Base-by-base conservation (phyloP, 2,329 filamentous ascomycete genomes). In the Fonsecaea pugnacius region DNA sequence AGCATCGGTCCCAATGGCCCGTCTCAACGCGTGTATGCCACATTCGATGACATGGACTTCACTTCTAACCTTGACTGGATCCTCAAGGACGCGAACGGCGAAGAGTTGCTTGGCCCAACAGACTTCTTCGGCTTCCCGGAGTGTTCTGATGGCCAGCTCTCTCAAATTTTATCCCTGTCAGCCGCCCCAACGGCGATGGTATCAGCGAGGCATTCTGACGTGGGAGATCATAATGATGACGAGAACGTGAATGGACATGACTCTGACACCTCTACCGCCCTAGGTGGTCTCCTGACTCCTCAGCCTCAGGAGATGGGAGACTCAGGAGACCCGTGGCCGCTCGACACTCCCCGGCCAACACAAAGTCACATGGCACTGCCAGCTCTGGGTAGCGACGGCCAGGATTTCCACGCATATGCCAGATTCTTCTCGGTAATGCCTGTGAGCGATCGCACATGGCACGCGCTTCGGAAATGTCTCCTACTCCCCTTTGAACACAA, bases 1-100 rank as follows among this genome's bases (percentile, higher is more conserved):
- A 40, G 16, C 36, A 40, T 40, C 36, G 14, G 12, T n/a, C 14
- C 36, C 36, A n/a, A n/a, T 40, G 36, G 14, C 5, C 12, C 12
- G 1, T 16, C 36, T 18, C n/a, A 46, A 9, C 21, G 21, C 40
- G n/a, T 46, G n/a, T 46, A 21, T 21, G 18, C 40, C n/a, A 46
- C 40, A 5, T 57, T 62, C 36, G 60, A 62, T 30, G 24, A 62
- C 27, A 56, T 24, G 9, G 48, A 57, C 24, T 57, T 53, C 27
- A 53, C 48, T 27, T 62, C 60, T 3, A 62, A 62, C 32, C 52
- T 62, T 14, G 60, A 53, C 27, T 62, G 60, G 60, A 24, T 62
- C 6, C n/a, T 62, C 14, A 51, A 53, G 8, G 52, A 56, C 18
- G 16, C 12, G 50, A 5, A 4, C 9, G 38, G 21, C 12, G 27